Percentiles rank a stretch among this genome's conserved stretches.
phyloP scores from a whole-genome alignment of 1,284 basidiomycete species.

The Boletus sp. region DNA sequence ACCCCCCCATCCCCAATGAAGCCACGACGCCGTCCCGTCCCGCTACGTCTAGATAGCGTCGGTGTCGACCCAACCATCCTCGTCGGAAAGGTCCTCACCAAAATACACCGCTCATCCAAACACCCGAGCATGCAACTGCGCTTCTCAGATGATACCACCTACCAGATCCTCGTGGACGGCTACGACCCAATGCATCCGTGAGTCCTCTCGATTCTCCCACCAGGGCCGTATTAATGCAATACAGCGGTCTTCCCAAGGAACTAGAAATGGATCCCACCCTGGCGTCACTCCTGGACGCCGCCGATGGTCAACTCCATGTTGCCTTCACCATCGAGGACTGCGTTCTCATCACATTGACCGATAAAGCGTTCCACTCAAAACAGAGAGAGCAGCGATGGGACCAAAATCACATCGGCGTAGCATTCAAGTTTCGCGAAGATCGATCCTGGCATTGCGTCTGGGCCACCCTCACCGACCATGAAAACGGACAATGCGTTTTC shows the following conservation, averaged over 20 bases:
- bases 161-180: slow-evolving; percentile 60
- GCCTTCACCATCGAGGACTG: slow-evolving; percentile 50
- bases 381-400: slow-evolving; percentile 45
- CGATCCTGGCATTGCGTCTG: slow-evolving; percentile 61
- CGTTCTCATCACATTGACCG: slow-evolving; percentile 52
- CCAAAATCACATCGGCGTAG: slow-evolving; percentile 53
- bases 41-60: slow-evolving; percentile 36
- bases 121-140: slow-evolving; percentile 58
- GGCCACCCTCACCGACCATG: slow-evolving; percentile 55
- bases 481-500: slow-evolving; percentile 46
- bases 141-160: slow-evolving; percentile 53
- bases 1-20: slow-evolving; percentile 30
- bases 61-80: slow-evolving; percentile 50
- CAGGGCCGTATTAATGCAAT: background rate
- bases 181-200: slow-evolving; percentile 52
- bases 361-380: slow-evolving; percentile 51
- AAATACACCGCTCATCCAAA: slow-evolving; percentile 47
- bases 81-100: slow-evolving; percentile 51
- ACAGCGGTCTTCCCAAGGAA: slow-evolving; percentile 51
- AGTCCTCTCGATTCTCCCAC: slow-evolving; percentile 3
- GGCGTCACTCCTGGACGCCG: slow-evolving; percentile 40
- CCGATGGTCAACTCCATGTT: slow-evolving; percentile 37
- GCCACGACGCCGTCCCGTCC: slow-evolving; percentile 30
- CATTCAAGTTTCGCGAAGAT: slow-evolving; percentile 45
- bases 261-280: slow-evolving; percentile 55